phyloP scores from a whole-genome alignment of 352 stramenopile genomes.

The Aphanomyces stellatus region DNA sequence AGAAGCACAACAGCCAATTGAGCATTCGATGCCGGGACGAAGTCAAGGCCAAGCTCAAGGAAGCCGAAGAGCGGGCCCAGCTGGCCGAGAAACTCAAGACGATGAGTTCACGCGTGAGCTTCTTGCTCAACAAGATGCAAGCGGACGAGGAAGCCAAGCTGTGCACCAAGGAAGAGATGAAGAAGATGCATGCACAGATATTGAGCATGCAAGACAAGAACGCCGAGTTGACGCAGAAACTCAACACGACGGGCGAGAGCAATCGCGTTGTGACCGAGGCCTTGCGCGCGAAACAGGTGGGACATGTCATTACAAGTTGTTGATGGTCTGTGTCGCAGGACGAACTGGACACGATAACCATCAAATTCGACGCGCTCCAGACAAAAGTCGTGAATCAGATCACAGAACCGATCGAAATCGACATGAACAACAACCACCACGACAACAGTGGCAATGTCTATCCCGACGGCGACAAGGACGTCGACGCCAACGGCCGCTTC shows the following conservation, averaged over 20 bases:
- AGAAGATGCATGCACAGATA: slow-evolving; percentile 91
- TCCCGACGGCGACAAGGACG: slow-evolving; percentile 46
- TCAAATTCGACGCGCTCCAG: slow-evolving; percentile 70
- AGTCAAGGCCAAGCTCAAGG: slow-evolving; percentile 89
- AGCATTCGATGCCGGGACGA: slow-evolving; percentile 88
- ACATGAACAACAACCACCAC: slow-evolving; percentile 23
- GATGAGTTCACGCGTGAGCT: slow-evolving; percentile 87
- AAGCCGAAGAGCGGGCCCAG: slow-evolving; percentile 87
- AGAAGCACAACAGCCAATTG: slow-evolving; percentile 93
- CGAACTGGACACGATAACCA: slow-evolving; percentile 78
- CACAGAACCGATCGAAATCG: slow-evolving; percentile 26
- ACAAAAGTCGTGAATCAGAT: slow-evolving; percentile 52
- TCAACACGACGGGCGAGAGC: slow-evolving; percentile 85
- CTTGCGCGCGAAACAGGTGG: slow-evolving; percentile 45
- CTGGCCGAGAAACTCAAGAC: slow-evolving; percentile 92
- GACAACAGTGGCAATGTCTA: slow-evolving; percentile 26
- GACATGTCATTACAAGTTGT: neutral
- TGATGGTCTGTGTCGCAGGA: slow-evolving; percentile 38
- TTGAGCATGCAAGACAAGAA: slow-evolving; percentile 81
- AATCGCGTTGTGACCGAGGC: slow-evolving; percentile 91
- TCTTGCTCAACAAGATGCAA: slow-evolving; percentile 96
- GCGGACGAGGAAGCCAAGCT: slow-evolving; percentile 92
- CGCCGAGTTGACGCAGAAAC: slow-evolving; percentile 84
- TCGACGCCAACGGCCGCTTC: slow-evolving; percentile 64
- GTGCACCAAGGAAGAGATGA: slow-evolving; percentile 88